Base-by-base conservation (phyloP, 805 yeast genomes). In the Gaillardinia entomophila region DNA sequence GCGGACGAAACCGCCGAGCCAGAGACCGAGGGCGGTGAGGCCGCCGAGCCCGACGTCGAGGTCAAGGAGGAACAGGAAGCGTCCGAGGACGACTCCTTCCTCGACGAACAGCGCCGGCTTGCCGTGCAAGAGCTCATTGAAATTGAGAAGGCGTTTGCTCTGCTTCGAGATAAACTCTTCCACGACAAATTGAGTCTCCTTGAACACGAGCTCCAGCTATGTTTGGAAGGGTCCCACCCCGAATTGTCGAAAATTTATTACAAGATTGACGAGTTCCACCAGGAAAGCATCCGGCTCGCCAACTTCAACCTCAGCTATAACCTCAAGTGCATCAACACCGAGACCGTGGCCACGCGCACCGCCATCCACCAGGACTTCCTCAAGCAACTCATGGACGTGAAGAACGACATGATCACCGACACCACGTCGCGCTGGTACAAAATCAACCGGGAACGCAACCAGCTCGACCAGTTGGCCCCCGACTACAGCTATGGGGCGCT, bases 391-490 rank as follows among this genome's bases (percentile, higher is more conserved):
- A 75, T 79, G 45, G 94, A 87, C 49, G 56, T 73, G 28, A 82
- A 87, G 40, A 70, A 71, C 33, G 65, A 71, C 16, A 68, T 86
- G 64, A 70, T 90, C 30, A 68, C 75, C 37, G 70, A 75, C 6
- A 83, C 95, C 3, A 89, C 97, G 4, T 74, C 82, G 26, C 71
- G 77, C 41, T 92, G 97, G 97, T 90, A 90, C 62, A 81, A 83
- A 43, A 83, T 89, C 49, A 89, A 88, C 57, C 77, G 81, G 48
- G 97, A 92, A 54, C 71, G 97, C 46, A 71, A 94, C 41, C 78
- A 77, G 28, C 71, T 86, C 75, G 96, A 87, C 53, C 72, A 74
- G 41, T 46, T 77, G 31, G 77, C 73, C 13, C 65, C 78, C 4
- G 74, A 71, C 55, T 76, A 45, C 72, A 76, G 63, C 36, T 73